Evolutionary conservation across 352 stramenopile species (phyloP), one percentile per base, ranked within the genome.

Genomic region (Pythium sukuiense): DNA sequence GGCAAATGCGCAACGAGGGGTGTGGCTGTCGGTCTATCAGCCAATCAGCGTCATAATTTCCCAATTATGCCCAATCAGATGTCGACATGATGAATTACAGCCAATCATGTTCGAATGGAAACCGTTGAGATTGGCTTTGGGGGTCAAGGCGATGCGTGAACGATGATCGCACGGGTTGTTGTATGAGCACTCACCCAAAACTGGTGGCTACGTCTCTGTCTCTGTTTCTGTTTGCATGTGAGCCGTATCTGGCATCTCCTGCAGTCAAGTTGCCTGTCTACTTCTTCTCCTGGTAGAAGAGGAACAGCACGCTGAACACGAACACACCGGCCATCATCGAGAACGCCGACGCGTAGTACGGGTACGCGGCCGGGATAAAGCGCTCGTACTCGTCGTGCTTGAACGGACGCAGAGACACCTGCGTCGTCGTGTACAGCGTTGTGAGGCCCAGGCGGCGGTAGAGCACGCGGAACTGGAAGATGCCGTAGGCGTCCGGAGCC

Each of bases 351-450:
- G 85, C 79, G 71, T 98, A 98, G 81, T 98, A 98, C 45, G 92
- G 93, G 71, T 90, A 98, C 29, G 93, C 93, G 7, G 83, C 86
- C 3, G 89, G 79, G 59, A 98, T 97, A 78, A 98, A 98, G 59
- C 93, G 85, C 73, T 97, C 91, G 80, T 97, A 98, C 76, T 98
- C 93, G 78, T 98, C 92, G 79, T 98, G 93, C 78, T 97, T 97
- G 84, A 92, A 98, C 48, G 92, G 93, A 13, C 93, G 90, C 35
- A 98, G 79, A 29, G 84, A 96, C 35, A 98, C 92, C 72, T 98
- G 90, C 65, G 77, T 96, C 45, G 87, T 92, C 61, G 87, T 87
- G 71, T 92, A 83, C 37, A 98, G 76, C 54, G 90, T 90, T 30
- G 88, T 94, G 63, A 96, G 80, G 5, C 90, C 93, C 16, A 91